Evolutionary conservation across 768 basidiomycete genomes (phyloP).

Genomic region (Collybia nuda): DNA sequence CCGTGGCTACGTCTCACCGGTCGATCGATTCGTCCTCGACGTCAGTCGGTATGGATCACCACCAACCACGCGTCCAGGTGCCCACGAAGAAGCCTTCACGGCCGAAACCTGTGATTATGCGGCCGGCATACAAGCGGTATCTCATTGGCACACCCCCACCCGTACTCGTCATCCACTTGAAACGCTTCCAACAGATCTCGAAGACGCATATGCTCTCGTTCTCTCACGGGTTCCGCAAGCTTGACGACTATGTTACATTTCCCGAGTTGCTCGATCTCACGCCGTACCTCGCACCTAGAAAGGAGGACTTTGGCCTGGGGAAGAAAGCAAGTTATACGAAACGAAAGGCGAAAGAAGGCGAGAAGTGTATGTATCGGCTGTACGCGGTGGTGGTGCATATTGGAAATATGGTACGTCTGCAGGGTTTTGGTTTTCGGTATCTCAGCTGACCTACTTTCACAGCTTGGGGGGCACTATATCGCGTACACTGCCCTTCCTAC

Average conservation of each 20-base stretch:
- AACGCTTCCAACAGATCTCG: slow-evolving; percentile 87
- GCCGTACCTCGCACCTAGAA: slow-evolving; percentile 83
- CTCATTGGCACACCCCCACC: slow-evolving; percentile 85
- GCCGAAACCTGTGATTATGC: slow-evolving; percentile 66
- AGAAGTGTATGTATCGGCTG: slow-evolving; percentile 61
- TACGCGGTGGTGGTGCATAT: slow-evolving; percentile 87
- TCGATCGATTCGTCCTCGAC: slow-evolving; percentile 15
- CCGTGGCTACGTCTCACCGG: slow-evolving; percentile 22
- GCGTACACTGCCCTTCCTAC: slow-evolving; percentile 77
- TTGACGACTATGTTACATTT: slow-evolving; percentile 91
- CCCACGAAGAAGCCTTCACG: slow-evolving; percentile 23
- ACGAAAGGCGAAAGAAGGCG: slow-evolving; percentile 26
- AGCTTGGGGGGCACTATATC: slow-evolving; percentile 90
- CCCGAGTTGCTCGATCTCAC: slow-evolving; percentile 83
- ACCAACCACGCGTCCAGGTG: background rate
- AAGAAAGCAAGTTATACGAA: slow-evolving; percentile 23
- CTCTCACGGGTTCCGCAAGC: slow-evolving; percentile 77
- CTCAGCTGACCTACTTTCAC: slow-evolving; percentile 10
- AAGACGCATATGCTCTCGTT: slow-evolving; percentile 64
- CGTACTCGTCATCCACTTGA: slow-evolving; percentile 88
- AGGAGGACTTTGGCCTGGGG: slow-evolving; percentile 65
- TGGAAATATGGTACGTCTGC: slow-evolving; percentile 68
- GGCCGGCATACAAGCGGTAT: slow-evolving; percentile 92
- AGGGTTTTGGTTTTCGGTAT: slow-evolving; percentile 4
- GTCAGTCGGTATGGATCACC: background rate